Evolutionary conservation across 2,329 filamentous ascomycete genomes (phyloP).

Genomic region (Paracoccidioides lutzii): DNA sequence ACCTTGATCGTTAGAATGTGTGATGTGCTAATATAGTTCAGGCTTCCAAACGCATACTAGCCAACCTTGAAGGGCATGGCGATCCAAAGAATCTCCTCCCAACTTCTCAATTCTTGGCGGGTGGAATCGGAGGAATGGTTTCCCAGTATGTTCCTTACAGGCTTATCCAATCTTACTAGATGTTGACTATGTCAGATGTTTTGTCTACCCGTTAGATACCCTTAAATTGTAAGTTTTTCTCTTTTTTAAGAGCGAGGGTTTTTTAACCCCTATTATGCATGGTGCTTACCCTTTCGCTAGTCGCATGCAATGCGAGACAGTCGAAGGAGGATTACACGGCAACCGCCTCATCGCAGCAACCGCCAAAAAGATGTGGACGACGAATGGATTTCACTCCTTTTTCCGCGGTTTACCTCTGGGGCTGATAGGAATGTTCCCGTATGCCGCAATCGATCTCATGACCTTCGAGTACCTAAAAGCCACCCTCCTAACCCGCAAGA

Average conservation of each 20-base stretch:
- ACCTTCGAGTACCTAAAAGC: constrained; percentile 90
- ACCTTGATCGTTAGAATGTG: constrained; percentile 4
- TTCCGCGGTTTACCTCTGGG: constrained; percentile 93
- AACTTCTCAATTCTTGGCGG: constrained; percentile 79
- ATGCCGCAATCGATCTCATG: constrained; percentile 89
- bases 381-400: constrained; percentile 60
- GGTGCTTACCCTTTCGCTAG: constrained; percentile 23
- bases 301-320: constrained; percentile 88
- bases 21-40: constrained; percentile 16
- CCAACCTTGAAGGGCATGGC: constrained; percentile 73
- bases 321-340: constrained; percentile 70
- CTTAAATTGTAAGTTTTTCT: constrained; percentile 42
- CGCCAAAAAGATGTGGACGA: constrained; percentile 70
- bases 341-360: constrained; percentile 73
- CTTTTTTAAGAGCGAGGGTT: too few species aligned
- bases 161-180: background rate
- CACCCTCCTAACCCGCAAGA: constrained; percentile 56
- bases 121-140: constrained; percentile 84
- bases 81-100: constrained; percentile 68
- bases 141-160: constrained; percentile 52
- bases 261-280: constrained; percentile 2
- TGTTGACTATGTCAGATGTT: constrained; percentile 45
- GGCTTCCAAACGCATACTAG: constrained; percentile 77
- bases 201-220: constrained; percentile 81
- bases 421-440: constrained; percentile 91